Percentiles rank a stretch among this genome's conserved stretches.
These are phyloP conservation scores for Rhizopogon sp. DNA, from an alignment of 768 basidiomycete species.

Conservation along the genomic window DNA sequence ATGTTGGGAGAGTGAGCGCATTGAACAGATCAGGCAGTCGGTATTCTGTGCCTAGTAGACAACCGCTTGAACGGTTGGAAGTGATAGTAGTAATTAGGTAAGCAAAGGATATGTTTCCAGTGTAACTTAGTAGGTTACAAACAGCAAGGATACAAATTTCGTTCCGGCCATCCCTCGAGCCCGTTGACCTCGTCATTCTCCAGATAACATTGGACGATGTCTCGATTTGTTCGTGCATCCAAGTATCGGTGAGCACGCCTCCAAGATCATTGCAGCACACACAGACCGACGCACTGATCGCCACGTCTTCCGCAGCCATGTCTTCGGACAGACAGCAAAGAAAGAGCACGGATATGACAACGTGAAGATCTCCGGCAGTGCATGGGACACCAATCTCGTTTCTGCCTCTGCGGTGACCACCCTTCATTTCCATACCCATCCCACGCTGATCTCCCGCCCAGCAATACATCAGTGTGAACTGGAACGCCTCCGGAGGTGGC, in stretches of 20 bases:
- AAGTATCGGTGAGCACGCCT: conserved; percentile 67
- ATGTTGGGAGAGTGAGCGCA: too few relatives aligned
- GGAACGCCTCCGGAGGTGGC: conserved; percentile 89
- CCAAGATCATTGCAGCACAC: not conserved
- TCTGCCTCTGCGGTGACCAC: conserved; percentile 71
- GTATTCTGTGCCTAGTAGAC: too few relatives aligned
- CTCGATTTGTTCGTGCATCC: conserved; percentile 79
- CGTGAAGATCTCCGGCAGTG: conserved; percentile 80
- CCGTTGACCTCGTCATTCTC: not conserved
- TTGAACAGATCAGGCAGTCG: too few relatives aligned
- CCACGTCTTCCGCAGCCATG: conserved; percentile 53
- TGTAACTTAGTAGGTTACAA: not conserved
- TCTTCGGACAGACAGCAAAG: conserved; percentile 85
- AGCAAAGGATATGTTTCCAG: too few relatives aligned
- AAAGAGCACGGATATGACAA: conserved; percentile 81
- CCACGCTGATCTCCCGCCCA: conserved; percentile 22
- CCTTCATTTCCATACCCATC: conserved; percentile 4
- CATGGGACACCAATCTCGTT: conserved; percentile 95
- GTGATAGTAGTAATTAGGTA: too few relatives aligned
- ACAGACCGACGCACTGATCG: conserved; percentile 4
- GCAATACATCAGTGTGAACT: conserved; percentile 90
- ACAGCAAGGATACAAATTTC: not conserved
- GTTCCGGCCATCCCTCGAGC: not conserved
- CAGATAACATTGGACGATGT: conserved; percentile 42
- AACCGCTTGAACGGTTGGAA: too few relatives aligned